Percentiles rank a stretch among this genome's conserved stretches.
Evolutionary conservation across 345 rosid genomes (phyloP).

Genomic region (Laguncularia racemosa): DNA sequence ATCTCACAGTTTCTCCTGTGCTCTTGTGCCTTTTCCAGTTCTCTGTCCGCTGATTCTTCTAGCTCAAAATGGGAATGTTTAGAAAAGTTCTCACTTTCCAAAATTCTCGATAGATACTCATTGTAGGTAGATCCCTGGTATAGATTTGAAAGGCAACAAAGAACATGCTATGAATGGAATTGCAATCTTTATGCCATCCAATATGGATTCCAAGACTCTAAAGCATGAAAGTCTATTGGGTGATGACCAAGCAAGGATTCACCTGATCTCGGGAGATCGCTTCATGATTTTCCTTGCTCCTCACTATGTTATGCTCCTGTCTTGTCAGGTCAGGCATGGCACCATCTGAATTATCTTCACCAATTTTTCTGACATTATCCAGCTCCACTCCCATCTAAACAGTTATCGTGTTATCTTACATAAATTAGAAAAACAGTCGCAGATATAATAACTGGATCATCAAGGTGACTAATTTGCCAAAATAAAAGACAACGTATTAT

Average conservation of each 20-base stretch:
- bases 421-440: too few relatives aligned
- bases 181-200: background rate
- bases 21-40: slow-evolving; percentile 81
- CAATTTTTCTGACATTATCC: slow-evolving; percentile 17
- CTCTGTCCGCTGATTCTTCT: slow-evolving; percentile 83
- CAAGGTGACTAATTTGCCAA: too few relatives aligned
- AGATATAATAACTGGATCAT: too few relatives aligned
- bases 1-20: slow-evolving; percentile 60
- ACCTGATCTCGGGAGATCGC: slow-evolving; percentile 27
- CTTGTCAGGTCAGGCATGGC: slow-evolving; percentile 19
- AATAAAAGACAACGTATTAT: too few relatives aligned
- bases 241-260: slow-evolving; percentile 11
- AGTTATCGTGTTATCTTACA: background rate
- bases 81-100: slow-evolving; percentile 27
- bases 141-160: slow-evolving; percentile 1
- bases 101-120: slow-evolving; percentile 28
- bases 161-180: background rate
- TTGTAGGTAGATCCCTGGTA: slow-evolving; percentile 39
- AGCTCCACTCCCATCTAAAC: slow-evolving; percentile 17
- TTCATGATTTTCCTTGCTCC: slow-evolving; percentile 17
- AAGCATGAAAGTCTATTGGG: slow-evolving; percentile 31
- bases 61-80: slow-evolving; percentile 43
- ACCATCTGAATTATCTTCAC: slow-evolving; percentile 16
- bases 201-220: slow-evolving; percentile 18
- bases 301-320: slow-evolving; percentile 26